Evolutionary conservation across 1,284 basidiomycete species (phyloP), one percentile per base, ranked within the genome.

Genomic region (Moniliophthora roreri): DNA sequence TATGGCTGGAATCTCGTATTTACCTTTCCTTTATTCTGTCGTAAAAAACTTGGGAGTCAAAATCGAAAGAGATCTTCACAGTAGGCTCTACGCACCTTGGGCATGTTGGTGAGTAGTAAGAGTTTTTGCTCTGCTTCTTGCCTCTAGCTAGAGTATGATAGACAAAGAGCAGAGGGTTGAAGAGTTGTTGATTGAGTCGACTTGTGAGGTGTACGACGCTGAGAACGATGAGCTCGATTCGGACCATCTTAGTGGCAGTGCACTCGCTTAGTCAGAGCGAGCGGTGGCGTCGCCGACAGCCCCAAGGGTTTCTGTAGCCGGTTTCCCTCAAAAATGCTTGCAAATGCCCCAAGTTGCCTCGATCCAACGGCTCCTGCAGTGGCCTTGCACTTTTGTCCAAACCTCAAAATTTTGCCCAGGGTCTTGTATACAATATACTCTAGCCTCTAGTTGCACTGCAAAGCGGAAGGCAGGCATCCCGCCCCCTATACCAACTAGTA

Each of bases 21-120:
- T 51, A 89, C 87, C 82, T 91, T 91, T 81, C 87, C 88, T 72
- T 91, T 91, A 67, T 90, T 91, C 88, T 91, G 52, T 52, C n/a
- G 7, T 21, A 38, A 34, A n/a, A 51, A 35, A 57, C 53, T 56
- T 23, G 40, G 56, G 32, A 52, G 54, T 62, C 35, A 63, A 53
- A 53, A 13, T 53, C 60, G 57, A 53, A 57, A 55, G 34, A n/a
- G 26, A 53, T 51, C 52, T 39, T 54, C 26, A 46, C 38, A 45
- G 38, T 24, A 20, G 34, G 45, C 50, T 50, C 50, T 20, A 53
- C 71, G 46, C 56, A 80, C 82, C 78, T 85, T 85, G 50, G 82
- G 82, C 82, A 85, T 84, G 48, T 45, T 74, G 61, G 50, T 16
- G 13, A 32, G 44, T 41, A n/a, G 28, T 28, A 42, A 15, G 41